phyloP scores from a whole-genome alignment of 2,329 filamentous ascomycete genomes.

The Alternaria atra region DNA sequence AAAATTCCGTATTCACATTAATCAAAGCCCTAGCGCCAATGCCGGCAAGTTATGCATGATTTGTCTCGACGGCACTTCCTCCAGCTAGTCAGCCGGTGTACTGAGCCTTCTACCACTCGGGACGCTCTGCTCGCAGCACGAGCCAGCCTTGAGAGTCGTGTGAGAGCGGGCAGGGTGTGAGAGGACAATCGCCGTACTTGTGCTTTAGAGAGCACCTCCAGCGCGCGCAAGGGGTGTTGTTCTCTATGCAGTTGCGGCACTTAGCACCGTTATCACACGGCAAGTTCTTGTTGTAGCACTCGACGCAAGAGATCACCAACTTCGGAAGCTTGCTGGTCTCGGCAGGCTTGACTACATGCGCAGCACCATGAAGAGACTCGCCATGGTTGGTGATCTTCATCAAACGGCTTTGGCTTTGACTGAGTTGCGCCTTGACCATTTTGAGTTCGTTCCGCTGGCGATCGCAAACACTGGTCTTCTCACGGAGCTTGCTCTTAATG shows the following conservation, averaged over 20 bases:
- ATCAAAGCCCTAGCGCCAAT: background rate
- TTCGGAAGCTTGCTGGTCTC: background rate
- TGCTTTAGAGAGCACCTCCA: conserved; percentile 44
- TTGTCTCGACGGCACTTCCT: background rate
- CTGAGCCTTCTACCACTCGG: conserved; percentile 24
- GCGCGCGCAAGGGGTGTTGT: conserved; percentile 29
- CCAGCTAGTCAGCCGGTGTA: background rate
- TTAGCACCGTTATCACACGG: conserved; percentile 32
- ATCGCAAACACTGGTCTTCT: conserved; percentile 33
- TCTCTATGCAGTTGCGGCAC: conserved; percentile 37
- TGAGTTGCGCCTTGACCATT: conserved; percentile 11
- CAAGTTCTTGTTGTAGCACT: conserved; percentile 40
- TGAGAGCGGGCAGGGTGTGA: conserved; percentile 30
- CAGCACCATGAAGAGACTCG: conserved; percentile 33
- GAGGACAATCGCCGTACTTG: conserved; percentile 31
- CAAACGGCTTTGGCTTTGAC: conserved; percentile 13
- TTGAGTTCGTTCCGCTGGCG: conserved; percentile 29
- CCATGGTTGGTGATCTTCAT: conserved; percentile 21
- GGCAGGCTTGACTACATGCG: conserved; percentile 40
- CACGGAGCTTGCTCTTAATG: conserved; percentile 22
- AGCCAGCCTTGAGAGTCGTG: conserved; percentile 36
- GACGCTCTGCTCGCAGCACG: conserved; percentile 16
- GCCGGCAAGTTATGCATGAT: background rate
- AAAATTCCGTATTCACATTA: background rate
- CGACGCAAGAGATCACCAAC: conserved; percentile 35